These are phyloP conservation scores for Coemansia sp. DNA, from an alignment of 192 early-diverging fungal species.

Conservation along the genomic window DNA sequence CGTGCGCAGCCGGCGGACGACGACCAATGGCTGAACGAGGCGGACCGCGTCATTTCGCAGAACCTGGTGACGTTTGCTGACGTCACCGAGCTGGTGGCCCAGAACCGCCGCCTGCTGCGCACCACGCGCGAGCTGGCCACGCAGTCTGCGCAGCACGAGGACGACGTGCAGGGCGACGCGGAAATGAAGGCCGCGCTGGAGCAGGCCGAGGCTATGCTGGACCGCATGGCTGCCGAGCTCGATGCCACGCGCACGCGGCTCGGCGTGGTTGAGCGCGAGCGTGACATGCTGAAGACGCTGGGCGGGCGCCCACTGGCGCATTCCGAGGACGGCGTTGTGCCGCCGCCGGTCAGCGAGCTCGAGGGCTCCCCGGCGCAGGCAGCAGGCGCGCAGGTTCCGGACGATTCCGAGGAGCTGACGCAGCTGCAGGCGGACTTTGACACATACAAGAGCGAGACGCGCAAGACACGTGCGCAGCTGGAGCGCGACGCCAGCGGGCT, in stretches of 20 bases:
- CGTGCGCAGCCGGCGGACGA: slow-evolving; percentile 9
- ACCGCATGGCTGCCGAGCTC: slow-evolving; percentile 53
- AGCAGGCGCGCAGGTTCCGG: neutral
- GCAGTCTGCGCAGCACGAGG: slow-evolving; percentile 54
- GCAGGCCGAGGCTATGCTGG: slow-evolving; percentile 57
- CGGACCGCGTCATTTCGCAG: slow-evolving; percentile 56
- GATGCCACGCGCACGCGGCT: slow-evolving; percentile 47
- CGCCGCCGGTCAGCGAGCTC: slow-evolving; percentile 8
- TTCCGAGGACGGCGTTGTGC: slow-evolving; percentile 8
- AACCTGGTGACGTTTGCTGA: slow-evolving; percentile 56
- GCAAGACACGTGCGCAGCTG: slow-evolving; percentile 55
- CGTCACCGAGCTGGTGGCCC: slow-evolving; percentile 55
- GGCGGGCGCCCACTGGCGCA: neutral
- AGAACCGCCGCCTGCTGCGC: slow-evolving; percentile 62
- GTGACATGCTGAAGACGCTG: slow-evolving; percentile 58
- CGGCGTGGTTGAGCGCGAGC: slow-evolving; percentile 55
- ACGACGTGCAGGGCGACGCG: slow-evolving; percentile 44
- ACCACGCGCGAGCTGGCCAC: slow-evolving; percentile 57
- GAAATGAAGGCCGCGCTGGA: slow-evolving; percentile 54
- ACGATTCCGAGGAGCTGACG: slow-evolving; percentile 22
- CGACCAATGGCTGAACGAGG: slow-evolving; percentile 38
- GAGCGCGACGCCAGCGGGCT: slow-evolving; percentile 55
- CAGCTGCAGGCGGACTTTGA: slow-evolving; percentile 64
- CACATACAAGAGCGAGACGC: slow-evolving; percentile 62
- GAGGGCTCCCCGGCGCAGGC: neutral